These are phyloP conservation scores for Gnaphalium uliginosum DNA, from an alignment of 129 eudicot genomes.

Conservation along the genomic window DNA sequence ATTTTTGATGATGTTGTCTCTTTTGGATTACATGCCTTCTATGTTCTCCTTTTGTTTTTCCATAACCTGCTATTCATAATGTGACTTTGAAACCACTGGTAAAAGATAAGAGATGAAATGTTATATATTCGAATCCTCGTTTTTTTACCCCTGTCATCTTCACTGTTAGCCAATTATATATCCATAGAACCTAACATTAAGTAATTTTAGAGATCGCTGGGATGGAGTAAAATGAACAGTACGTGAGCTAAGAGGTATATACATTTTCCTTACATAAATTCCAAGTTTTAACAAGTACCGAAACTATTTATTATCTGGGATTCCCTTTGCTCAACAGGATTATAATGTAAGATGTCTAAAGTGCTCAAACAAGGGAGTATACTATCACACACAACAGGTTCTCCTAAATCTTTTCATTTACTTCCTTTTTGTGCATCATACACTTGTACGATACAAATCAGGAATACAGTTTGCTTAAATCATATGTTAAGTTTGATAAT, in stretches of 20 bases:
- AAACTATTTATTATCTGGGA: not conserved
- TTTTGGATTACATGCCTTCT: no score
- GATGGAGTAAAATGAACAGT: conserved; percentile 45
- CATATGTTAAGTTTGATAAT: not conserved
- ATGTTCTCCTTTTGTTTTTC: no score
- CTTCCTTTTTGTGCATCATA: not conserved
- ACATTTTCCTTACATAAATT: conserved; percentile 5
- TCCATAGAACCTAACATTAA: conserved; percentile 10
- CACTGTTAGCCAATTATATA: not conserved
- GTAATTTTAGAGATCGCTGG: conserved; percentile 39
- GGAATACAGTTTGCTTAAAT: not conserved
- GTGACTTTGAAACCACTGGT: not conserved
- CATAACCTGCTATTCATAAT: not conserved
- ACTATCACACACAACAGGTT: conserved; percentile 53
- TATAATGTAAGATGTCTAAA: conserved; percentile 49
- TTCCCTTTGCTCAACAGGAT: conserved; percentile 38
- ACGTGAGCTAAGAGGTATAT: conserved; percentile 49
- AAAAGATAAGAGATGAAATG: not conserved
- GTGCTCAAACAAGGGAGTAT: conserved; percentile 48
- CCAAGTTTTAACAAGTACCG: not conserved
- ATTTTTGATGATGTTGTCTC: no score
- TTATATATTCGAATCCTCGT: no score
- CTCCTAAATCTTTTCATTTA: not conserved
- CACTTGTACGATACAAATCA: conserved; percentile 20
- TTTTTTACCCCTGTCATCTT: not conserved